A percentile compares a stretch with the other conserved stretches of the same genome.
These are phyloP conservation scores for Hortiboletus flavorubellus DNA, from an alignment of 768 basidiomycete species.

Conservation along the genomic window DNA sequence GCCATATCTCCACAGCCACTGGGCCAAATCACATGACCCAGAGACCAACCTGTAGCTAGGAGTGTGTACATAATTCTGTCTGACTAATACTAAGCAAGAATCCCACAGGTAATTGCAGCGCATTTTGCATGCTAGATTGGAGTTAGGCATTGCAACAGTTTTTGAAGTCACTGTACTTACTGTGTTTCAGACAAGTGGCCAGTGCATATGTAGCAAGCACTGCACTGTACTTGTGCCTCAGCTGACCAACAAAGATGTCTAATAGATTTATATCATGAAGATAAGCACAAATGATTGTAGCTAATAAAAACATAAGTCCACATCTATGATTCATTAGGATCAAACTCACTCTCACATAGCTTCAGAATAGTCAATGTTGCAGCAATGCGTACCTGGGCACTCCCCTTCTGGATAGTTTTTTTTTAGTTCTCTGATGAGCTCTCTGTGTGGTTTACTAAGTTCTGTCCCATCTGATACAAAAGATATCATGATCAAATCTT, in stretches of 20 bases:
- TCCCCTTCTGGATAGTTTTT: background rate
- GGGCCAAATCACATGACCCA: too few relatives aligned
- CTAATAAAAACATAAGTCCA: slow-evolving; percentile 8
- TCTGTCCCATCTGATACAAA: slow-evolving; percentile 1
- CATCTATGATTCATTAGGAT: background rate
- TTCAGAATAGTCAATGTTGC: slow-evolving; percentile 22
- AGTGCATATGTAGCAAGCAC: slow-evolving; percentile 25
- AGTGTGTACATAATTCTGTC: too few relatives aligned
- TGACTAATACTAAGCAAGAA: too few relatives aligned
- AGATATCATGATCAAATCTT: background rate
- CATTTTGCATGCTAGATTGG: too few relatives aligned
- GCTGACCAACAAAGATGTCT: slow-evolving; percentile 14
- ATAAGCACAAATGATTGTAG: background rate
- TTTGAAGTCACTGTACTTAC: too few relatives aligned
- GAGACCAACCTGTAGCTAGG: too few relatives aligned
- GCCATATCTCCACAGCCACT: too few relatives aligned
- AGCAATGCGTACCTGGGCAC: slow-evolving; percentile 18
- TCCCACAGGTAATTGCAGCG: too few relatives aligned
- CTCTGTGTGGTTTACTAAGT: slow-evolving; percentile 1
- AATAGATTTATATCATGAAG: slow-evolving; percentile 8
- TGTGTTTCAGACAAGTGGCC: slow-evolving; percentile 10
- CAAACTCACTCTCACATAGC: slow-evolving; percentile 17
- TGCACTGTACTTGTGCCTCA: slow-evolving; percentile 13
- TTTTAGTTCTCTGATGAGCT: slow-evolving; percentile 13
- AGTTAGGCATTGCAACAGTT: too few relatives aligned